phyloP scores from a whole-genome alignment of 768 basidiomycete genomes.

The Amanita thiersii region DNA sequence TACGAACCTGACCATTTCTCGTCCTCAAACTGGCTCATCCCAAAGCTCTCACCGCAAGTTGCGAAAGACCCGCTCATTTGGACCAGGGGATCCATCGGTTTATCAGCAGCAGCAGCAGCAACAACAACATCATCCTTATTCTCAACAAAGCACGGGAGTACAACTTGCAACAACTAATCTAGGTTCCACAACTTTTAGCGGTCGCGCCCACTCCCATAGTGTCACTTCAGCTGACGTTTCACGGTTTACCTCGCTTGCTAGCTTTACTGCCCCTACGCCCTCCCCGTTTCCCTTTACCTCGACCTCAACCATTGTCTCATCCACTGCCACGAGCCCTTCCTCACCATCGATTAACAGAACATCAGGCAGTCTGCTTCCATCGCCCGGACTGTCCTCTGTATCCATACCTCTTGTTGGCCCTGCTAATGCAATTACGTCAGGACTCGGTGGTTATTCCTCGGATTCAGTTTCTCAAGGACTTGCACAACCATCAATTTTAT shows the following conservation, averaged over 20 bases:
- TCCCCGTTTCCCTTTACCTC: slow-evolving; percentile 19
- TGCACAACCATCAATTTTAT: neutral
- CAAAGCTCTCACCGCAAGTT: slow-evolving; percentile 41
- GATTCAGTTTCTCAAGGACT: neutral
- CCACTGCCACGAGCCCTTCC: slow-evolving; percentile 15
- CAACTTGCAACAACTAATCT: slow-evolving; percentile 13
- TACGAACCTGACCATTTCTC: slow-evolving; percentile 16
- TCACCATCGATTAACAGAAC: neutral
- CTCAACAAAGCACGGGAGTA: neutral
- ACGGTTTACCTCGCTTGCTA: slow-evolving; percentile 25
- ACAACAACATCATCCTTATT: slow-evolving; percentile 7
- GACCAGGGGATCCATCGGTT: slow-evolving; percentile 7
- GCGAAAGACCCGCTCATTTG: slow-evolving; percentile 67
- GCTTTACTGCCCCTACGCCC: slow-evolving; percentile 18
- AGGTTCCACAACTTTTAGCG: slow-evolving; percentile 21
- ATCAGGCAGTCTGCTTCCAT: neutral
- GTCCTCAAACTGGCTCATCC: slow-evolving; percentile 17
- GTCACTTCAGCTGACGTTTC: slow-evolving; percentile 65
- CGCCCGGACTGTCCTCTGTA: neutral
- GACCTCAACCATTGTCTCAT: slow-evolving; percentile 7
- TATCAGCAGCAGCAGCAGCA: slow-evolving; percentile 10
- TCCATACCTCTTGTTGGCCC: neutral
- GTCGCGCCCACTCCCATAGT: slow-evolving; percentile 70
- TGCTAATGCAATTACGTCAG: neutral
- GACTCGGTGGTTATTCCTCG: neutral